Evolutionary conservation across 2,329 filamentous ascomycete species (phyloP), one percentile per base, ranked within the genome.

Genomic region (Colletotrichum limetticola): DNA sequence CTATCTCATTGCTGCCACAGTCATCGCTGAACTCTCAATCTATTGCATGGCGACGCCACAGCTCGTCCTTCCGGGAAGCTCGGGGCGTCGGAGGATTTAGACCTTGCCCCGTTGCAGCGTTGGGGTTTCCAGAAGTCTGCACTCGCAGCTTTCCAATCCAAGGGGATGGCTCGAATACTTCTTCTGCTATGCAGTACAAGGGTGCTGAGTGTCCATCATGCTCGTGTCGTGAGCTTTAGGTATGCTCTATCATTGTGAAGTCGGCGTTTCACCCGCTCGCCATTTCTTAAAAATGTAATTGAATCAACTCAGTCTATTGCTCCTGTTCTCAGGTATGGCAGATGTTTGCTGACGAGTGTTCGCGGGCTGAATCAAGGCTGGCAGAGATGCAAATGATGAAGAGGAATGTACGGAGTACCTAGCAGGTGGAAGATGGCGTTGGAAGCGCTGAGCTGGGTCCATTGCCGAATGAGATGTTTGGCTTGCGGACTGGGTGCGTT

Each of bases 31-130:
- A 55, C 37, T 42, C 14, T 19, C 46, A 19, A 52, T 32, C 37
- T 6, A 42, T 42, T 42, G 12, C 22, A 62, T 12, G 49, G 66
- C 22, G 12, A n/a, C 61, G 30, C 30, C 28, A 19, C 49, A 11
- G 66, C 66, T 56, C 42, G 32, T 61, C 37, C 57, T 42, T 42
- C 49, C 66, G 66, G 66, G 30, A 68, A 55, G 19, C 11, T 57
- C 59, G 66, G 66, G 55, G 60, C 9, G 26, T 8, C 37, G 37
- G 24, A 35, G 37, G 16, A 24, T 62, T 55, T 16, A 22, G 19
- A 30, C 42, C 24, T 53, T 30, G 53, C 12, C 28, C 35, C 22
- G 28, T 28, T 56, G 56, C 35, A 7, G 35, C 46, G 9, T 30
- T 14, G 12, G 14, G 35, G 35, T 24, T 58, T 26, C 26, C 35